A percentile compares a stretch with the other conserved stretches of the same genome.
Conservation (phyloP, 2,329 filamentous ascomycete species). For the Epichloe sylvatica region DNA sequence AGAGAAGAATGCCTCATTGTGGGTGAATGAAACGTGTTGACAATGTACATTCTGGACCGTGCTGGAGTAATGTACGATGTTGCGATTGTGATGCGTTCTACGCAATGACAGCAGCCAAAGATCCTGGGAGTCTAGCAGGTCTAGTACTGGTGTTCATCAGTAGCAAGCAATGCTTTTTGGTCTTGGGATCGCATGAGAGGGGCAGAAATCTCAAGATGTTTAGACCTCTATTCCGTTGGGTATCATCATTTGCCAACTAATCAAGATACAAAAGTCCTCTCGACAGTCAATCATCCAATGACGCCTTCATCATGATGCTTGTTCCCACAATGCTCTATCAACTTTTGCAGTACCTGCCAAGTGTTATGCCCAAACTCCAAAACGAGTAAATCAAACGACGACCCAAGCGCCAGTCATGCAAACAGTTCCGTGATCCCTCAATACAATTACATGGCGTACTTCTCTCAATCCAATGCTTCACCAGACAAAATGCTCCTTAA, state of each 20-base stretch:
- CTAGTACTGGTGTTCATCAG: no score
- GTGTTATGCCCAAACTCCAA: background rate
- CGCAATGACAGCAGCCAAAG: no score
- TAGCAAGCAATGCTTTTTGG: no score
- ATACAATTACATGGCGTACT: background rate
- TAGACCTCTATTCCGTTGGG: background rate
- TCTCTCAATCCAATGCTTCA: conserved; percentile 38
- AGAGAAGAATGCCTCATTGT: no score
- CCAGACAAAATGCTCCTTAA: conserved; percentile 48
- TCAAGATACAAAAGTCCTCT: background rate
- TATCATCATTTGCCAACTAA: background rate
- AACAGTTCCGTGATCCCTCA: background rate
- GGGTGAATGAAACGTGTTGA: no score
- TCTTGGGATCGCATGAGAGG: no score
- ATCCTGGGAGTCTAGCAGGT: no score
- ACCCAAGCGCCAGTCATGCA: background rate
- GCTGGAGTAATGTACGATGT: no score
- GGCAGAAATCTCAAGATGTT: no score
- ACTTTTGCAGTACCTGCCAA: background rate
- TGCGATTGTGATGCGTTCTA: no score
- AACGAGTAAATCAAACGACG: background rate
- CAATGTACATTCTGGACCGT: no score
- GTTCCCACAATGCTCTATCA: background rate
- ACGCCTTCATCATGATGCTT: background rate
- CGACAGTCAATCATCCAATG: background rate